Conservation (phyloP, 2,329 filamentous ascomycete species). For the Diplodia corticola region DNA sequence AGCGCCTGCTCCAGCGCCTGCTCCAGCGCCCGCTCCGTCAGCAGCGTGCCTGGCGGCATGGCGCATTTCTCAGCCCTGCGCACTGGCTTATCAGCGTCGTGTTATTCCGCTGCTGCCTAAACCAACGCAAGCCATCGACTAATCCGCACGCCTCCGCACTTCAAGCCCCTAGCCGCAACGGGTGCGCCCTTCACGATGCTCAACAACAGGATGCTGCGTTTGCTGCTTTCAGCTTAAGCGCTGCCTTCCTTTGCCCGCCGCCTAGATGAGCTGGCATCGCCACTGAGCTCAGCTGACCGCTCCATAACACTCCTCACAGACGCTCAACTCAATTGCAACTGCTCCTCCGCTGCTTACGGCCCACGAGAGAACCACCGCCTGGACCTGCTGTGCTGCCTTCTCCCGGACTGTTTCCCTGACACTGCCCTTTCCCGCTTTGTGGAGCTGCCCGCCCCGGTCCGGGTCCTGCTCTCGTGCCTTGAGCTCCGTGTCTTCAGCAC, state of each 20-base stretch:
- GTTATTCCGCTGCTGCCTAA: constrained; percentile 12
- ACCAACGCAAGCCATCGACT: not conserved
- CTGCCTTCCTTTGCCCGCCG: not conserved
- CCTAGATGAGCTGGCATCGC: not conserved
- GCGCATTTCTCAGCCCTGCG: not conserved
- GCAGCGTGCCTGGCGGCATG: constrained; percentile 12
- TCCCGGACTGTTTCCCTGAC: not conserved
- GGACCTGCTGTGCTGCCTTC: not conserved
- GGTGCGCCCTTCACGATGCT: not conserved
- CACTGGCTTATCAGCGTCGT: constrained; percentile 8
- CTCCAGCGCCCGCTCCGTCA: not conserved
- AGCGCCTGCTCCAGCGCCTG: too few species aligned
- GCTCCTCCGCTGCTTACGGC: too few species aligned
- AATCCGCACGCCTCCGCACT: constrained; percentile 2
- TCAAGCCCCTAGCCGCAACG: not conserved
- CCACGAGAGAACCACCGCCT: too few species aligned
- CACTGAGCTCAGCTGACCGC: not conserved
- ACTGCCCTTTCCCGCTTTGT: not conserved
- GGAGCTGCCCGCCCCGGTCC: not conserved
- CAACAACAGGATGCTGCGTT: not conserved
- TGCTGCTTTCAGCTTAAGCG: not conserved
- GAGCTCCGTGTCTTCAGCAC: not conserved
- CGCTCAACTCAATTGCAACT: not conserved
- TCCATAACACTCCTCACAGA: not conserved
- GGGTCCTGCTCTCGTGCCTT: not conserved